phyloP scores from a whole-genome alignment of 1,139 yeast genomes.

The Suhomyces wounanorum region DNA sequence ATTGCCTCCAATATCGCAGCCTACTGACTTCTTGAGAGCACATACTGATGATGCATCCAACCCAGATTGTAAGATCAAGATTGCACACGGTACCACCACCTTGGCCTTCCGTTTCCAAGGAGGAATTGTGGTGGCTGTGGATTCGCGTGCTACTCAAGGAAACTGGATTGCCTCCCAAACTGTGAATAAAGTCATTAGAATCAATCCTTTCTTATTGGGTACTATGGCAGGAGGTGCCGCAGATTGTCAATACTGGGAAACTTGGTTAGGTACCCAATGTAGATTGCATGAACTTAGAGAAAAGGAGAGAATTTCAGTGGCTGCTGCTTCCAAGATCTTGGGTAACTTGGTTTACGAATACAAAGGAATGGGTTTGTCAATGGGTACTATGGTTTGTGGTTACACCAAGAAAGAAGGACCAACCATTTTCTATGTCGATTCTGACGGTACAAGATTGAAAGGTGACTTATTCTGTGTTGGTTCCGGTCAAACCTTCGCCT shows the following conservation, averaged over 20 bases:
- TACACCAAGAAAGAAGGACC: constrained; percentile 95
- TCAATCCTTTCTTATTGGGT: constrained; percentile 91
- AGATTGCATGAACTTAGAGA: constrained; percentile 92
- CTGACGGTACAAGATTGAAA: constrained; percentile 93
- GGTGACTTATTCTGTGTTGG: constrained; percentile 98
- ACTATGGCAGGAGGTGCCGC: constrained; percentile 99
- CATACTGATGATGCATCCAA: constrained; percentile 93
- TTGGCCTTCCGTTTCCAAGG: constrained; percentile 94
- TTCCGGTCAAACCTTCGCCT: constrained; percentile 99
- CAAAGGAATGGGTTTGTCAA: constrained; percentile 97
- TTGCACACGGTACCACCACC: constrained; percentile 98
- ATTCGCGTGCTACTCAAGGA: constrained; percentile 98
- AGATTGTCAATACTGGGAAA: constrained; percentile 99
- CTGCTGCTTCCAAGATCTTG: constrained; percentile 94
- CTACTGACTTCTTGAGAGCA: constrained; percentile 94
- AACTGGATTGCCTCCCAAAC: constrained; percentile 98
- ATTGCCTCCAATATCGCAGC: constrained; percentile 85
- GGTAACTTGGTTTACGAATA: constrained; percentile 88
- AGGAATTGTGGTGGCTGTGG: constrained; percentile 95
- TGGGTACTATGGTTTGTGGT: constrained; percentile 99
- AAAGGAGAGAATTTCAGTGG: constrained; percentile 91
- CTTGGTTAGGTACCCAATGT: constrained; percentile 97
- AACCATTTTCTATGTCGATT: constrained; percentile 91
- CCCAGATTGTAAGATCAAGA: constrained; percentile 92
- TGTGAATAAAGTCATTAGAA: constrained; percentile 94